Percentiles rank a stretch among this genome's conserved stretches.
These are phyloP conservation scores for Clitopilus hobsonii DNA, from an alignment of 768 basidiomycete species.

Conservation along the genomic window DNA sequence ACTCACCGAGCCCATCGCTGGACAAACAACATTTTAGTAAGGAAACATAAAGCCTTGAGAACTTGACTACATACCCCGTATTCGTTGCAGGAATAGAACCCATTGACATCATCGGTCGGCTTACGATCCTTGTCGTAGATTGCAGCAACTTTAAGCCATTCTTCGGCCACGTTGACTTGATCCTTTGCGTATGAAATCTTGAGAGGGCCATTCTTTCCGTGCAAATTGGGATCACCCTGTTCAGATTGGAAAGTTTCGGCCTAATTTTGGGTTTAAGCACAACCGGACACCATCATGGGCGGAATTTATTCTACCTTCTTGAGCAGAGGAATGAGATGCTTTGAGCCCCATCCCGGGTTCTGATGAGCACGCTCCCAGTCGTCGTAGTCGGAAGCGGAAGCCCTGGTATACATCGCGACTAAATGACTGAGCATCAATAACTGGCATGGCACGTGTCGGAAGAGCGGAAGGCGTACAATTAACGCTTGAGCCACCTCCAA, in stretches of 20 bases:
- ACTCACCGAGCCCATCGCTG: constrained; percentile 7
- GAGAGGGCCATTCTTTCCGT: constrained; percentile 47
- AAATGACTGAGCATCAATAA: not conserved
- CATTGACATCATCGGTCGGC: constrained; percentile 42
- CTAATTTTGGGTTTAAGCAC: constrained; percentile 13
- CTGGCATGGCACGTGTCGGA: not conserved
- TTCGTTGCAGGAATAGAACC: constrained; percentile 33
- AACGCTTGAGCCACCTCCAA: constrained; percentile 61
- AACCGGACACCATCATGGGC: not conserved
- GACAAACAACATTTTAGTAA: not conserved
- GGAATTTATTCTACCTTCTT: constrained; percentile 37
- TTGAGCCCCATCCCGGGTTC: constrained; percentile 60
- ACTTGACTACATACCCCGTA: constrained; percentile 39
- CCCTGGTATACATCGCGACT: constrained; percentile 55
- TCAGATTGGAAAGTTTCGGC: constrained; percentile 34
- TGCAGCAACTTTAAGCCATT: constrained; percentile 42
- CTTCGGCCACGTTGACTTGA: constrained; percentile 33
- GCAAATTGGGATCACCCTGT: constrained; percentile 24
- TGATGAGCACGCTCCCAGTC: constrained; percentile 48
- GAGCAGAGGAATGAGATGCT: constrained; percentile 51
- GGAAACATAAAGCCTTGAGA: not conserved
- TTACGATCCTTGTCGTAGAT: constrained; percentile 43
- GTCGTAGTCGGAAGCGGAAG: constrained; percentile 60
- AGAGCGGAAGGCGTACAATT: constrained; percentile 39
- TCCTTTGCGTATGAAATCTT: constrained; percentile 39